These are phyloP conservation scores for Simmondsia chinensis DNA, from an alignment of 148 eudicot genomes.

Conservation along the genomic window DNA sequence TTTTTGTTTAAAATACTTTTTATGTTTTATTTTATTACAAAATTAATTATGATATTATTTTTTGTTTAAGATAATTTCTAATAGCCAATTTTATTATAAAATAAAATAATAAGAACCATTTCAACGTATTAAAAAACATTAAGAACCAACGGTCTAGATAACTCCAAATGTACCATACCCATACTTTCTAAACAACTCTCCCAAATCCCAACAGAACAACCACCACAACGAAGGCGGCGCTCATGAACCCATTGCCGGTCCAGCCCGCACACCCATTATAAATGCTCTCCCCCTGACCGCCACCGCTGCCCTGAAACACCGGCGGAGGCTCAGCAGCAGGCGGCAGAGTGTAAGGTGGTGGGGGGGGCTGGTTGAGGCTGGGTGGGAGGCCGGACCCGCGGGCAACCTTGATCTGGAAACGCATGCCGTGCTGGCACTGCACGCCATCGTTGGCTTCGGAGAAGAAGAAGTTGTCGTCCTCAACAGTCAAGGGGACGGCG, in stretches of 20 bases:
- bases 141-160: no score
- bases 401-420: slow-evolving; percentile 42
- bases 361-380: slow-evolving; percentile 82
- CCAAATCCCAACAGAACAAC: slow-evolving; percentile 2
- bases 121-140: no score
- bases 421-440: slow-evolving; percentile 56
- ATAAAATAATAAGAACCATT: no score
- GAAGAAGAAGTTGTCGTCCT: slow-evolving; percentile 65
- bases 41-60: no score
- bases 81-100: no score
- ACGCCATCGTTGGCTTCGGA: slow-evolving; percentile 54
- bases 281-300: slow-evolving; percentile 26
- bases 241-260: slow-evolving; percentile 4
- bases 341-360: slow-evolving; percentile 51
- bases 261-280: slow-evolving; percentile 1
- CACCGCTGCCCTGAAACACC: slow-evolving; percentile 18
- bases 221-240: no score
- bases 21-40: no score
- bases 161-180: no score
- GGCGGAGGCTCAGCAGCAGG: slow-evolving; percentile 47
- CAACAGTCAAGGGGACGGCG: slow-evolving; percentile 36
- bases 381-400: slow-evolving; percentile 74
- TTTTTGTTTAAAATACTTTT: no score
- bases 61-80: no score
- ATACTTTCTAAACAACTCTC: no score